These are phyloP conservation scores for Penicillium sp. DNA, from an alignment of 2,329 filamentous ascomycete species.

Conservation along the genomic window DNA sequence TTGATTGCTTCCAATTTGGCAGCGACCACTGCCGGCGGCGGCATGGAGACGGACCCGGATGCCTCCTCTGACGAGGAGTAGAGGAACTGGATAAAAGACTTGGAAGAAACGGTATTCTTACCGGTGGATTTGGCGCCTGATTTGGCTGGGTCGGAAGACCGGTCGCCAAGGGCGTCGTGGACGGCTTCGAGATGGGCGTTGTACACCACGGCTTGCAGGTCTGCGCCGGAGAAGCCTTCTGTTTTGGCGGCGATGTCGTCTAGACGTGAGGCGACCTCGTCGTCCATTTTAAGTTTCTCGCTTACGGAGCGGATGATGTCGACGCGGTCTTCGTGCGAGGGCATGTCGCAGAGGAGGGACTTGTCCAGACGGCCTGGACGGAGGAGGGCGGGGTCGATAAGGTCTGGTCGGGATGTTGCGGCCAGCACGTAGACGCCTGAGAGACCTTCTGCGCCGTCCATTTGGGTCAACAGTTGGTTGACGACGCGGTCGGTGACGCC, in stretches of 20 bases:
- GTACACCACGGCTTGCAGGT: constrained; percentile 90
- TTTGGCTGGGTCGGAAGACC: constrained; percentile 41
- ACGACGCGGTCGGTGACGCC: constrained; percentile 98
- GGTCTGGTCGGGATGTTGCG: constrained; percentile 84
- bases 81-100: constrained; percentile 72
- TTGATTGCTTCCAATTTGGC: constrained; percentile 81
- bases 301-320: constrained; percentile 87
- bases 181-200: constrained; percentile 97
- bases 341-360: constrained; percentile 86
- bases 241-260: constrained; percentile 74
- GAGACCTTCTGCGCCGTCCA: constrained; percentile 95
- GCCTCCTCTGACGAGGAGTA: constrained; percentile 60
- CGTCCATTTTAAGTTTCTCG: constrained; percentile 69
- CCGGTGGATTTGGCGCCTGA: constrained; percentile 28
- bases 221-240: constrained; percentile 88
- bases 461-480: constrained; percentile 95
- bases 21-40: constrained; percentile 72
- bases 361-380: constrained; percentile 92
- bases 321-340: constrained; percentile 70
- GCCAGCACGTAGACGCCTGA: constrained; percentile 95
- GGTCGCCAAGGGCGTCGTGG: constrained; percentile 76
- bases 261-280: constrained; percentile 61
- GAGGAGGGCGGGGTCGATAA: constrained; percentile 91
- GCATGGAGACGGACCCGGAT: constrained; percentile 57
- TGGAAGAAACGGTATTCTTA: constrained; percentile 34